Evolutionary conservation across 768 basidiomycete species (phyloP), one percentile per base, ranked within the genome.

Genomic region (Hygrophorus russula): DNA sequence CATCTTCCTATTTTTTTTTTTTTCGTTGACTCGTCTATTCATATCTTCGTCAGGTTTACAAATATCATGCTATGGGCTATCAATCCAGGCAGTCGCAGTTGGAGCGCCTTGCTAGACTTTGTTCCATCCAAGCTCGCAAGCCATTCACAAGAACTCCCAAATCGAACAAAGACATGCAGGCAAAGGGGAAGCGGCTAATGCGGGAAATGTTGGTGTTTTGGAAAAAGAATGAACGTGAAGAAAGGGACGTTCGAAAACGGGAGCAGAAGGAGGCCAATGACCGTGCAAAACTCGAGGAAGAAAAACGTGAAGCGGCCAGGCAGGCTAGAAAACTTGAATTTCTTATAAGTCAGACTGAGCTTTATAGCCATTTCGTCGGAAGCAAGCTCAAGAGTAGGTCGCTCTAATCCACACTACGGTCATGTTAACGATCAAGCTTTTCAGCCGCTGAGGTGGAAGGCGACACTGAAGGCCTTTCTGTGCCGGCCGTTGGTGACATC

Each of bases 351-450:
- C 94, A 98, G 63, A 98, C 96, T 3, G 96, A 99, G 59, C 74
- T 98, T 6, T 99, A 98, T 64, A 92, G 89, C 51, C 96, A 99
- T 66, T 98, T 99, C 73, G 92, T 99, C 46, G 94, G 94, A 27
- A 96, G 81, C 64, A 98, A 98, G 65, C 74, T 90, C 42, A 88
- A 88, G 61, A 90, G 87, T 88, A 60, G 53, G 80, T 64, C 29
- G 30, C 4, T 47, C 38, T 13, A 37, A 20, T 15, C 10, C 14
- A 5, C 11, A 29, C 8, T 42, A 45, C 13, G 46, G 24, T 19
- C 39, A 51, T 51, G 29, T 42, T 14, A 36, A 45, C 46, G 60
- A 32, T 45, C 36, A n/a, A 36, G 41, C 47, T 24, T 36, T 28
- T 51, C 24, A 90, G 87, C 87, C 29, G 75, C 80, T 37, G 84